Evolutionary conservation across 345 rosid species (phyloP).

Genomic region (Bruguiera gymnorhiza): DNA sequence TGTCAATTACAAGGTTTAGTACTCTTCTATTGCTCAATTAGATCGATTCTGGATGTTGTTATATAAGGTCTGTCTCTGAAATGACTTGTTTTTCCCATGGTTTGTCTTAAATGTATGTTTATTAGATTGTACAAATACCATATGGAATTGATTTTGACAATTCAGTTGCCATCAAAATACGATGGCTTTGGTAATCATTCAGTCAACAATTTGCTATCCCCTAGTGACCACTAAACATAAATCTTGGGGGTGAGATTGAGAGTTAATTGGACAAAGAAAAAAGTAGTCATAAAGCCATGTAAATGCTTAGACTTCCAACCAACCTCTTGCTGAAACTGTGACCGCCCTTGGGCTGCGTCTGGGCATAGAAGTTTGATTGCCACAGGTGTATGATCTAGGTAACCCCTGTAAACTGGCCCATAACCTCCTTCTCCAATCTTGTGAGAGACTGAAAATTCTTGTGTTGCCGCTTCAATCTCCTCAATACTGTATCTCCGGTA

Average conservation of each 20-base stretch:
- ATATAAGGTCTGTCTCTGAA: too few relatives aligned
- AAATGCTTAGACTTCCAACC: conserved; percentile 23
- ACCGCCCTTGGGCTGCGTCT: conserved; percentile 80
- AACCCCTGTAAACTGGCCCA: conserved; percentile 73
- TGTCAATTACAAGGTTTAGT: too few relatives aligned
- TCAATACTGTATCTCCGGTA: conserved; percentile 65
- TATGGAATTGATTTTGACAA: too few relatives aligned
- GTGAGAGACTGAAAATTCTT: conserved; percentile 41
- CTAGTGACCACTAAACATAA: neutral
- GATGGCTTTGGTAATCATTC: too few relatives aligned
- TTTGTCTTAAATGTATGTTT: too few relatives aligned
- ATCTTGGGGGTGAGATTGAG: neutral
- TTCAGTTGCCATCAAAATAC: too few relatives aligned
- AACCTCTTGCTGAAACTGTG: conserved; percentile 84
- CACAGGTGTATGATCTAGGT: conserved; percentile 68
- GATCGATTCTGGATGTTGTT: too few relatives aligned
- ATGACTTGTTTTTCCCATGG: too few relatives aligned
- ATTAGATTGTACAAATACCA: too few relatives aligned
- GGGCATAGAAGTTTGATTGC: conserved; percentile 85
- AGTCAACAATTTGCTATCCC: too few relatives aligned
- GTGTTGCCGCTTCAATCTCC: conserved; percentile 77
- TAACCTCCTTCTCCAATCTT: conserved; percentile 99
- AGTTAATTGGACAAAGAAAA: neutral
- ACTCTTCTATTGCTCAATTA: too few relatives aligned
- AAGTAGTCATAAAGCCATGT: neutral